Percentiles rank a stretch among this genome's conserved stretches.
Conservation (phyloP, 2,329 filamentous ascomycete species). For the Ophiostoma tasmaniense region DNA sequence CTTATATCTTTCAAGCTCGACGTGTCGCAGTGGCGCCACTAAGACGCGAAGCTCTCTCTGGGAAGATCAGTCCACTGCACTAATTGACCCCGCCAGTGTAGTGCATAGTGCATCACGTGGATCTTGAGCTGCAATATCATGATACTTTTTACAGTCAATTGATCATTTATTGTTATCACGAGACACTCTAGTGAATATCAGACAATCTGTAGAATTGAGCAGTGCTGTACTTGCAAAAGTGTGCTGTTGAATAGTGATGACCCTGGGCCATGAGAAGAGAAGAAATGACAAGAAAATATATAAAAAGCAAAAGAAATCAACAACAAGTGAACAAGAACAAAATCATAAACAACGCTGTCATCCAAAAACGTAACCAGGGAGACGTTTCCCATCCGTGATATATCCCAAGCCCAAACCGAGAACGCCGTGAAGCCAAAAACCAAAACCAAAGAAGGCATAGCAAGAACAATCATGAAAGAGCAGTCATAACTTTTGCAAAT, state of each 20-base stretch:
- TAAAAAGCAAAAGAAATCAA: neutral
- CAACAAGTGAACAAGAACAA: neutral
- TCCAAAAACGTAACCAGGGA: neutral
- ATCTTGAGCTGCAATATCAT: neutral
- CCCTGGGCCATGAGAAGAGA: neutral
- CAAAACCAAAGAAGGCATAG: neutral
- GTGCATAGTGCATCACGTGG: neutral
- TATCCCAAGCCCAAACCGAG: neutral
- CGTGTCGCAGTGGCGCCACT: conserved; percentile 1
- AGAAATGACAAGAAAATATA: neutral
- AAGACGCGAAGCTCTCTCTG: neutral
- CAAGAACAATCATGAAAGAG: neutral
- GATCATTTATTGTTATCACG: neutral
- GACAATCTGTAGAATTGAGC: neutral
- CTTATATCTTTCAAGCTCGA: neutral
- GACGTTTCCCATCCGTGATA: conserved; percentile 3
- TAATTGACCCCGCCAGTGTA: neutral
- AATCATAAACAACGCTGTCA: neutral
- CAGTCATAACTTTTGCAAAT: neutral
- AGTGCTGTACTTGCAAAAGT: neutral
- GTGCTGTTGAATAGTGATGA: neutral
- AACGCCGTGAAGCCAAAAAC: conserved; percentile 4
- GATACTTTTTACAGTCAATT: neutral
- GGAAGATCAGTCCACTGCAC: neutral
- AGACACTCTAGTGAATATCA: neutral